Percentiles rank a stretch among this genome's conserved stretches.
These are phyloP conservation scores for Solanum neorickii DNA, from an alignment of 257 asterid species.

Conservation along the genomic window DNA sequence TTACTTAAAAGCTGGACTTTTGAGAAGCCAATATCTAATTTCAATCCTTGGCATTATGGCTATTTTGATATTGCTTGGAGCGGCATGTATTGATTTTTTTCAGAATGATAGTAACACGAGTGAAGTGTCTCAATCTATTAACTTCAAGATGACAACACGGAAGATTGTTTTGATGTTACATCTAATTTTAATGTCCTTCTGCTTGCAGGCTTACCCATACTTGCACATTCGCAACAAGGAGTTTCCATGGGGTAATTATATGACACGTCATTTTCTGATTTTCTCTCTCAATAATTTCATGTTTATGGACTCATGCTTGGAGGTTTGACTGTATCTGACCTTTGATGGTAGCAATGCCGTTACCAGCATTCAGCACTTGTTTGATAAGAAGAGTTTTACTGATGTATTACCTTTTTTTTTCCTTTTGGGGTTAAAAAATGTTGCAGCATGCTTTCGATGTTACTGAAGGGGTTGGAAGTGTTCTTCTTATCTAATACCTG, in stretches of 20 bases:
- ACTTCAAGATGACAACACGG: not conserved
- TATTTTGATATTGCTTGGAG: not conserved
- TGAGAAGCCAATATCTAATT: not conserved
- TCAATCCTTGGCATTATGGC: not conserved
- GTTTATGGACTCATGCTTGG: not conserved
- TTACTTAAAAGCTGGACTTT: not conserved
- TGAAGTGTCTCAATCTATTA: not conserved
- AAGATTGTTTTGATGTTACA: not conserved
- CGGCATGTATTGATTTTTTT: not conserved
- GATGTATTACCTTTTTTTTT: not conserved
- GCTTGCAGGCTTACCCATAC: constrained; percentile 56
- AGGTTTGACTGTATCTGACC: not conserved
- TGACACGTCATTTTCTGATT: not conserved
- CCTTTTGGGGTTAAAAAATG: not conserved
- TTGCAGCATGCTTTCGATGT: not conserved
- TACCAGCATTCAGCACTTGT: not conserved
- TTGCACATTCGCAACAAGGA: constrained; percentile 77
- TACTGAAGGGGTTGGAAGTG: not conserved
- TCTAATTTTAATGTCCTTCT: not conserved
- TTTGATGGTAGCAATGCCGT: not conserved
- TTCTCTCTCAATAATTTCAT: not conserved
- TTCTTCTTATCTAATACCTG: not conserved
- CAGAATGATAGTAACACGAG: not conserved
- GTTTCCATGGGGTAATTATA: constrained; percentile 75
- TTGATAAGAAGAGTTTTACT: not conserved